These are phyloP conservation scores for Capronia epimyces DNA, from an alignment of 2,329 filamentous ascomycete genomes.

Conservation along the genomic window DNA sequence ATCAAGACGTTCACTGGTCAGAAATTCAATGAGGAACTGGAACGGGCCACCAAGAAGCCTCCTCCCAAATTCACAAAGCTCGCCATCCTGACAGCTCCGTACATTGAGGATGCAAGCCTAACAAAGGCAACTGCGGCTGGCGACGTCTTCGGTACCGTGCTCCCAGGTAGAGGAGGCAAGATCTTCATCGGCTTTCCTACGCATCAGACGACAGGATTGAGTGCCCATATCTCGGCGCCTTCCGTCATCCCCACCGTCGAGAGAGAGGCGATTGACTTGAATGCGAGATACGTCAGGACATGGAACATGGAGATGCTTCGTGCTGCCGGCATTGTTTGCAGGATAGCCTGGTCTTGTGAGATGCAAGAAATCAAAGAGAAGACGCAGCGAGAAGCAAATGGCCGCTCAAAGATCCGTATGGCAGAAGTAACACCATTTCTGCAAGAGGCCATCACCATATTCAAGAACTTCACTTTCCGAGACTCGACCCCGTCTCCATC, in stretches of 20 bases:
- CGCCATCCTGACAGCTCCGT: conserved; percentile 84
- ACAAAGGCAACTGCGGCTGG: conserved; percentile 31
- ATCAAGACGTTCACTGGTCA: conserved; percentile 69
- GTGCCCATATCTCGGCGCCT: conserved; percentile 89
- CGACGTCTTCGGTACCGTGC: conserved; percentile 83
- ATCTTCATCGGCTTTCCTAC: conserved; percentile 98
- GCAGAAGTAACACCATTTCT: conserved; percentile 63
- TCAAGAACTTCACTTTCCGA: conserved; percentile 80
- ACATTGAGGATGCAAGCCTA: conserved; percentile 52
- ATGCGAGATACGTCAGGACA: conserved; percentile 85
- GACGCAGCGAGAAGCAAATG: conserved; percentile 43
- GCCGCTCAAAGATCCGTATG: conserved; percentile 52
- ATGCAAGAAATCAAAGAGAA: conserved; percentile 69
- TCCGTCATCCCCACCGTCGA: conserved; percentile 97
- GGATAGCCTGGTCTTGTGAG: conserved; percentile 80
- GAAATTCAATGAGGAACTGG: conserved; percentile 75
- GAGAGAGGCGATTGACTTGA: conserved; percentile 91
- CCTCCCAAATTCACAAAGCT: conserved; percentile 83
- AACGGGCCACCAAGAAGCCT: conserved; percentile 94
- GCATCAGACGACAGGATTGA: conserved; percentile 89
- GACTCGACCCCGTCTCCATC: conserved; percentile 84
- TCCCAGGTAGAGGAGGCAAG: conserved; percentile 81
- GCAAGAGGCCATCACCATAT: conserved; percentile 72
- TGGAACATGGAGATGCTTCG: conserved; percentile 95
- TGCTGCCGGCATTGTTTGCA: conserved; percentile 81